Evolutionary conservation across 2,329 filamentous ascomycete species (phyloP), one percentile per base, ranked within the genome.

Genomic region (Calonectria pauciramosa): DNA sequence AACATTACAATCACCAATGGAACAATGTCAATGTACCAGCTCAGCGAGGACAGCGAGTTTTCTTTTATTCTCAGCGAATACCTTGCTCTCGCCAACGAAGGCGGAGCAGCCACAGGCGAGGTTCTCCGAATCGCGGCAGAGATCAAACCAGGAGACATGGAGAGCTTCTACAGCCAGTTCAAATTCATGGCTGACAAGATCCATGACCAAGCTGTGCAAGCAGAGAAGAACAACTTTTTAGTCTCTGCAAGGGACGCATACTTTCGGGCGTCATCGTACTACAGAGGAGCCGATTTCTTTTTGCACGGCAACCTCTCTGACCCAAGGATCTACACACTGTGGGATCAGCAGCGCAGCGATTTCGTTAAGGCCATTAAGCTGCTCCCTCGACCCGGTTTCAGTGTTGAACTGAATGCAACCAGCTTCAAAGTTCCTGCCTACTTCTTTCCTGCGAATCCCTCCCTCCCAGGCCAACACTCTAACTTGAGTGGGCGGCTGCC

Each of bases 241-340:
- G 71, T 82, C 2, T 82, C 79, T 1, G 81, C 79, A 2, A 74
- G 82, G 2, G 74, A 74, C 0, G 77, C 81, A 26, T 80, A 75
- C 47, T 88, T 88, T 79, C 83, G 82, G 13, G 84, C 86, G 0
- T 80, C 87, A 2, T 83, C 81, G 1, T 89, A 89, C 79, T 88
- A 84, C 75, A 84, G 87, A 23, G 54, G 75, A 2, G 84, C 87
- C 13, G 84, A 86, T 68, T 88, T 88, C 79, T 88, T 82, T 77
- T 80, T 88, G 18, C 84, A 86, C 68, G 83, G 81, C 16, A 86
- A 88, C 77, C 77, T 77, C 77, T 80, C 74, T 6, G 85, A 89
- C 60, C 84, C 86, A 3, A 82, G 85, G 9, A 85, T 88, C 72
- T 82, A 82, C 49, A 74, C 70, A 3, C 68, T 85, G 1, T 88